Percentiles rank a stretch among this genome's conserved stretches.
phyloP scores from a whole-genome alignment of 352 stramenopile genomes.

The Thalassiosira mediterranea region DNA sequence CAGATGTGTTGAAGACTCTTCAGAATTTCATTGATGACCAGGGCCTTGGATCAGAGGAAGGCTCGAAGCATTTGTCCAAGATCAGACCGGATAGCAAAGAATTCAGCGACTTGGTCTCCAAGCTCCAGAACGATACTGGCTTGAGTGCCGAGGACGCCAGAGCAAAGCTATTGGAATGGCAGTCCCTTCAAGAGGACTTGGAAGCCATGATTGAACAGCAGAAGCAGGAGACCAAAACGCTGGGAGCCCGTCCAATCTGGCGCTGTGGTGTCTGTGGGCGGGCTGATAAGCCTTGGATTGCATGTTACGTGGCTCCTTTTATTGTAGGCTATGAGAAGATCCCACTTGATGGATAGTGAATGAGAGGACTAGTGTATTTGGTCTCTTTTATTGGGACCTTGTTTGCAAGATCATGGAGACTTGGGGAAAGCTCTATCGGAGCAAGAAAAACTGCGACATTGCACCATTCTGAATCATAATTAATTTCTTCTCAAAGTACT shows the following conservation, averaged over 20 bases:
- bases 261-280: slow-evolving; percentile 24
- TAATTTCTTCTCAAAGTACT: no score
- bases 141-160: slow-evolving; percentile 8
- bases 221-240: slow-evolving; percentile 25
- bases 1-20: slow-evolving; percentile 15
- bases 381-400: no score
- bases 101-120: slow-evolving; percentile 19
- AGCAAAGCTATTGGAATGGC: slow-evolving; percentile 25
- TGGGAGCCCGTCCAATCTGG: slow-evolving; percentile 25
- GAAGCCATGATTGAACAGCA: slow-evolving; percentile 24
- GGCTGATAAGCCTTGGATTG: slow-evolving; percentile 32
- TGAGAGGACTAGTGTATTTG: no score
- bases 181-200: slow-evolving; percentile 26
- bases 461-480: no score
- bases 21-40: slow-evolving; percentile 23
- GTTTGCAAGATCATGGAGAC: no score
- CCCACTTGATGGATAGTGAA: slow-evolving; percentile 12
- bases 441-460: no score
- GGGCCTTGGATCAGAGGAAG: slow-evolving; percentile 22
- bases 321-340: slow-evolving; percentile 36
- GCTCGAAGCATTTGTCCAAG: slow-evolving; percentile 12
- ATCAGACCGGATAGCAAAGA: slow-evolving; percentile 24
- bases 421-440: no score
- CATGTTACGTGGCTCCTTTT: slow-evolving; percentile 28
- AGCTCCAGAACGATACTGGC: slow-evolving; percentile 7